phyloP scores from a whole-genome alignment of 78 protist genomes.

The Bigelowiella natans region DNA sequence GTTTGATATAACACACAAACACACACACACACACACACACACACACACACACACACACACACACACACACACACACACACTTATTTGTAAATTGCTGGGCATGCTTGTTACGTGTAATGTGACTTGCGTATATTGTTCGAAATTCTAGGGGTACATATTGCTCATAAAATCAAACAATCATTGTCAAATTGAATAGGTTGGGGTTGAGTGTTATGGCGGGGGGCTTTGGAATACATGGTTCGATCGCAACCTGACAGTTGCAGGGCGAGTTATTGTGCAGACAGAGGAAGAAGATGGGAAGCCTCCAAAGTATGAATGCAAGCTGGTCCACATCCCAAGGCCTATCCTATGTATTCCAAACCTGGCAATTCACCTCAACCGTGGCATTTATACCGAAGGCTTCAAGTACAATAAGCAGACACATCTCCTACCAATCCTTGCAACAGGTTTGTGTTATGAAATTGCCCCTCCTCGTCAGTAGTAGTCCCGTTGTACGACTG shows the following conservation, averaged over 20 bases:
- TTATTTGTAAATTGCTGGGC: not conserved
- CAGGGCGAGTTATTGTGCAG: constrained; percentile 66
- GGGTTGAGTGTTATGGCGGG: constrained; percentile 70
- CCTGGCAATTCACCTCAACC: constrained; percentile 80
- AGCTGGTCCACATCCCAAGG: not conserved
- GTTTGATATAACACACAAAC: not conserved
- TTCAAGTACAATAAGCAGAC: constrained; percentile 58
- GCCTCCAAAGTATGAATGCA: not conserved
- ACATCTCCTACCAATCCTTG: not conserved
- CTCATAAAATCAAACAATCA: no score
- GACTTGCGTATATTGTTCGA: no score
- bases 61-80: not conserved
- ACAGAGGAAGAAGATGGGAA: not conserved
- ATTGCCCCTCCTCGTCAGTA: no score
- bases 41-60: not conserved
- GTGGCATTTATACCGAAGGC: constrained; percentile 34
- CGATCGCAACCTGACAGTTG: constrained; percentile 79
- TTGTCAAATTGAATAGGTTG: no score
- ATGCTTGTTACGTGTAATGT: no score
- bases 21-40: not conserved
- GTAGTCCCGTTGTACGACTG: no score
- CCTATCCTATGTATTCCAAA: constrained; percentile 66
- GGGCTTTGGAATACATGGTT: constrained; percentile 92
- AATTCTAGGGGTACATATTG: no score
- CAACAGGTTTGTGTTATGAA: not conserved